Evolutionary conservation across 257 asterid species (phyloP).

Genomic region (Penstemon eatonii): DNA sequence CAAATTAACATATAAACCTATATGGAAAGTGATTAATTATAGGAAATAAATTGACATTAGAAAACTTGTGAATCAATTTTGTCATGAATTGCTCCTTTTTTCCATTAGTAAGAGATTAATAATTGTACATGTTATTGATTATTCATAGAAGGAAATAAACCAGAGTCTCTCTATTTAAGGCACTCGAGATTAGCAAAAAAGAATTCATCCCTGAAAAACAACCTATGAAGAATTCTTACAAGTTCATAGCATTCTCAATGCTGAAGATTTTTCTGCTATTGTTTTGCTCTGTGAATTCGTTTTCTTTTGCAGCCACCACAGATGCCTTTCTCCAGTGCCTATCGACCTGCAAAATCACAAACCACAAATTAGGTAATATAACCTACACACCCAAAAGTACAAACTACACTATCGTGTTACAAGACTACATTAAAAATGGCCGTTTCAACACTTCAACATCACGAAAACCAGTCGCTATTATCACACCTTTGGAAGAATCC

Average conservation of each 20-base stretch:
- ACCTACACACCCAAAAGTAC: slow-evolving; percentile 18
- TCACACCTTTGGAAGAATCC: slow-evolving; percentile 28
- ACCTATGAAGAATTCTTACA: background rate
- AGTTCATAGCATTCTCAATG: background rate
- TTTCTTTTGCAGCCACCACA: background rate
- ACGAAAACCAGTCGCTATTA: slow-evolving; percentile 19
- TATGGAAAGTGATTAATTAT: no score
- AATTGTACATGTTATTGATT: no score
- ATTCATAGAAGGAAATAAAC: no score
- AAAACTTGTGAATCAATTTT: no score
- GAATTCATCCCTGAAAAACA: background rate
- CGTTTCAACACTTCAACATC: slow-evolving; percentile 31
- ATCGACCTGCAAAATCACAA: background rate
- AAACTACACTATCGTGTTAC: slow-evolving; percentile 22
- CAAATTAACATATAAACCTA: no score
- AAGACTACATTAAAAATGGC: slow-evolving; percentile 24
- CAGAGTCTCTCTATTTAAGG: no score
- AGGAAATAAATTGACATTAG: no score
- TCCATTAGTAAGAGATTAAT: no score
- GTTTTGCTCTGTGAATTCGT: background rate
- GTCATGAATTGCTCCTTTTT: no score
- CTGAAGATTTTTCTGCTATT: slow-evolving; percentile 1
- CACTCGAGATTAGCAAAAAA: no score
- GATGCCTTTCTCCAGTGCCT: slow-evolving; percentile 20
- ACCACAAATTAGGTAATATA: background rate